Evolutionary conservation across 2,329 filamentous ascomycete genomes (phyloP).

Genomic region (Ophiosphaerella narmari): DNA sequence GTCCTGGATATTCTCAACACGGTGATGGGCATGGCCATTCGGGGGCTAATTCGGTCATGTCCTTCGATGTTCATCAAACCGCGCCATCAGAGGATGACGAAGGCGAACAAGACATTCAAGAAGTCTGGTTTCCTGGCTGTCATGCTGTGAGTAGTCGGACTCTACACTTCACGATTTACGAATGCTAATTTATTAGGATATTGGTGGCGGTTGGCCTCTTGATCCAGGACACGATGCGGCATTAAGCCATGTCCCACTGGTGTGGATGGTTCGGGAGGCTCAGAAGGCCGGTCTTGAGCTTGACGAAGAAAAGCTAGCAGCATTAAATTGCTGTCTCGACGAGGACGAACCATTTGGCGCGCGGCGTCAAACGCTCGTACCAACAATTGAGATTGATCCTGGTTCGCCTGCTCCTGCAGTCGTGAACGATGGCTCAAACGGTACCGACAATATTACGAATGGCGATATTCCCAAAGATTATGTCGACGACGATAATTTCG

Average conservation of each 20-base stretch:
- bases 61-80: constrained; percentile 29
- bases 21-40: constrained; percentile 18
- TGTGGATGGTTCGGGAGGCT: constrained; percentile 72
- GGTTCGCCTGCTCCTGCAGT: constrained; percentile 23
- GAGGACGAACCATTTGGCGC: constrained; percentile 17
- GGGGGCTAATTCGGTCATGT: constrained; percentile 38
- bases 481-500: constrained; percentile 22
- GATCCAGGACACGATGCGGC: constrained; percentile 60
- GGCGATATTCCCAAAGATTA: constrained; percentile 4
- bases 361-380: constrained; percentile 20
- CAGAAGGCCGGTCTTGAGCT: constrained; percentile 70
- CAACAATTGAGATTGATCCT: constrained; percentile 40
- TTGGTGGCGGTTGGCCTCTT: constrained; percentile 75
- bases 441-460: background rate
- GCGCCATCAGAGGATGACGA: constrained; percentile 42
- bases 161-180: background rate
- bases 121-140: constrained; percentile 79
- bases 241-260: constrained; percentile 69
- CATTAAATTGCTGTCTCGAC: constrained; percentile 66
- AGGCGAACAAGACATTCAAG: constrained; percentile 72
- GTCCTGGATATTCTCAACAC: constrained; percentile 31
- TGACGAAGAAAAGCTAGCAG: constrained; percentile 68
- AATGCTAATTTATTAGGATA: constrained; percentile 53
- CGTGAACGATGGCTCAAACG: background rate
- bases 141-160: constrained; percentile 58